phyloP scores from a whole-genome alignment of 1,284 basidiomycete genomes.

The Lignosus rhinocerotis region DNA sequence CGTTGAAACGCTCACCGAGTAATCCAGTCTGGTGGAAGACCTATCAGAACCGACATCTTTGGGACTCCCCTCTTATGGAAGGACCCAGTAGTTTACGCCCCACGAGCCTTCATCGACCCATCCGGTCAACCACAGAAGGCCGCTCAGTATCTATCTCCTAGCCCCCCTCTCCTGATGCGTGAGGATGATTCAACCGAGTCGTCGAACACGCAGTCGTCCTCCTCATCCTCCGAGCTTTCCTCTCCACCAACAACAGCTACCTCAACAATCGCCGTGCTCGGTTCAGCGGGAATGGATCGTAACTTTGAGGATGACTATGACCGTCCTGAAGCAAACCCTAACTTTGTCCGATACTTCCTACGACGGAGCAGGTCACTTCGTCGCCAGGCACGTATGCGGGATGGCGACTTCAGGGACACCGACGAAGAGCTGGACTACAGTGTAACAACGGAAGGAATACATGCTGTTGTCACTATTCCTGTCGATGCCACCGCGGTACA shows the following conservation, averaged over 20 bases:
- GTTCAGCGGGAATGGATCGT: slow-evolving; percentile 7
- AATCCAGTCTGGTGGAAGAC: background rate
- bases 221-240: background rate
- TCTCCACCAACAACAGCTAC: slow-evolving; percentile 13
- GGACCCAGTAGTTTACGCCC: too few relatives aligned
- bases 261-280: slow-evolving; percentile 13
- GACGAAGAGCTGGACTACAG: slow-evolving; percentile 7
- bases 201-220: background rate
- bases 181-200: slow-evolving; percentile 10
- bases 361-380: slow-evolving; percentile 3
- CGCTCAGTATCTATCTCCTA: background rate
- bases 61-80: background rate
- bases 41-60: background rate
- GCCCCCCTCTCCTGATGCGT: slow-evolving; percentile 5
- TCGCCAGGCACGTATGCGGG: slow-evolving; percentile 12
- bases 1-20: background rate
- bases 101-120: background rate
- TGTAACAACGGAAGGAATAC: background rate
- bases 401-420: slow-evolving; percentile 13
- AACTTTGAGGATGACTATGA: slow-evolving; percentile 15
- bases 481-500: background rate
- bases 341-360: slow-evolving; percentile 9
- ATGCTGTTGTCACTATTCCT: background rate
- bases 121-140: background rate
- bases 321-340: slow-evolving; percentile 6